Conservation (phyloP, 2,329 filamentous ascomycete genomes). For the Fusarium sp. region DNA sequence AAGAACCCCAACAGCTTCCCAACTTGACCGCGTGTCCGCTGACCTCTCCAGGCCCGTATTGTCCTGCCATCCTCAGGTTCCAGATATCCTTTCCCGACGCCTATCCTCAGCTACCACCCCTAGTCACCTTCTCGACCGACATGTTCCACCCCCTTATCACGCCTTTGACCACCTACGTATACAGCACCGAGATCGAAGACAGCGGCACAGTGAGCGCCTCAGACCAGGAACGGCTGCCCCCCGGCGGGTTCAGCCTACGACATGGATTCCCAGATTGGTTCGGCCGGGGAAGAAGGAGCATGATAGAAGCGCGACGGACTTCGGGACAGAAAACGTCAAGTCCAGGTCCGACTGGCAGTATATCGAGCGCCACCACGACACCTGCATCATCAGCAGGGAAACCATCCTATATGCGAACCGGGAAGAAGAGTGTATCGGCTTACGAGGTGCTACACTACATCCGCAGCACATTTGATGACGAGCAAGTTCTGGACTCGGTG, state of each 20-base stretch:
- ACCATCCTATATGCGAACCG: slow-evolving; percentile 57
- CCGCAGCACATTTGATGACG: slow-evolving; percentile 83
- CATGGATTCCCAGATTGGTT: slow-evolving; percentile 96
- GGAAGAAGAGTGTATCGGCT: slow-evolving; percentile 62
- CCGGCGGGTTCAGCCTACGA: slow-evolving; percentile 89
- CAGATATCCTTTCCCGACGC: slow-evolving; percentile 86
- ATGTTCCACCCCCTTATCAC: slow-evolving; percentile 96
- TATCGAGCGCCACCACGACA: slow-evolving; percentile 43
- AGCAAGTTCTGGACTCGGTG: slow-evolving; percentile 80
- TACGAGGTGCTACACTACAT: slow-evolving; percentile 84
- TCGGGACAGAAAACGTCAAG: slow-evolving; percentile 54
- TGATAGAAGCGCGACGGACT: slow-evolving; percentile 53
- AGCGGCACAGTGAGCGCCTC: slow-evolving; percentile 84
- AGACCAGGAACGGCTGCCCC: slow-evolving; percentile 85
- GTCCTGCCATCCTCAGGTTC: slow-evolving; percentile 88
- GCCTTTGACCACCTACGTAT: slow-evolving; percentile 93
- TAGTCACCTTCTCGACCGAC: slow-evolving; percentile 90
- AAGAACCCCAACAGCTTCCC: slow-evolving; percentile 26
- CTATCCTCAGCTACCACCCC: slow-evolving; percentile 83
- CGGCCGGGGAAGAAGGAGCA: slow-evolving; percentile 64
- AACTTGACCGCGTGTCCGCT: neutral
- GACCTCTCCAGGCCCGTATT: slow-evolving; percentile 79
- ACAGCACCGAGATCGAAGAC: slow-evolving; percentile 82
- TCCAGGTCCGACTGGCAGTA: slow-evolving; percentile 41
- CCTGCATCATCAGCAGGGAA: slow-evolving; percentile 48